Base-by-base conservation (phyloP, 495 filamentous ascomycete genomes). In the Penicillium canescens region DNA sequence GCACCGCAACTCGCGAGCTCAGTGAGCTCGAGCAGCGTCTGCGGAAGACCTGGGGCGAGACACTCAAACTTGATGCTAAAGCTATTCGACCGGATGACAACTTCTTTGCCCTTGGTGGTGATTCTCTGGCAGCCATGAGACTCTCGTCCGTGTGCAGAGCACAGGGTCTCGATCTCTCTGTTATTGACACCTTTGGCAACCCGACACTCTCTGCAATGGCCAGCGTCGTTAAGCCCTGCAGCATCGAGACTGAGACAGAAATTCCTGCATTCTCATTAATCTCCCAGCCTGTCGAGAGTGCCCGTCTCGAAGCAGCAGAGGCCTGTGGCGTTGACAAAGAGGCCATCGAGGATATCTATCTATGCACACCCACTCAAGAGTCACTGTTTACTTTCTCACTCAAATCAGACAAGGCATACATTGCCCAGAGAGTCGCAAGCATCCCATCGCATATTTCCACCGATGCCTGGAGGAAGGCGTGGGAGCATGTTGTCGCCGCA, bases 331-430 rank as follows among this genome's bases (percentile, higher is more conserved):
- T 63, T 5, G 57, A 65, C 23, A 52, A 59, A 20, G 56, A 46
- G 4, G 56, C 63, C 0, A 56, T 86, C 24, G 54, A 76, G 46
- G 75, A 78, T 40, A 74, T 84, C 24, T 87, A 86, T 54, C 83
- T 83, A 1, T 86, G 82, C 63, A 86, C 84, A 0, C 82, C 85
- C 3, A 71, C 85, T 0, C 86, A 89, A 57, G 85, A 86, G 57
- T 84, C 80, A 1, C 65, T 88, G 1, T 78, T 87, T 61, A 80
- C 80, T 1, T 73, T 86, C 36, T 84, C 85, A 3, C 69, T 78
- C 38, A 82, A 82, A 58, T 75, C 79, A 1, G 67, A 65, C 4
- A 78, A 81, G 38, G 75, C 80, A 11, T 88, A 88, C 50, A 74
- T 86, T 4, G 82, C 82, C 5, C 81, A 81, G 51, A 69, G 77